These are phyloP conservation scores for Megacollybia platyphylla DNA, from an alignment of 1,284 basidiomycete genomes.

Conservation along the genomic window DNA sequence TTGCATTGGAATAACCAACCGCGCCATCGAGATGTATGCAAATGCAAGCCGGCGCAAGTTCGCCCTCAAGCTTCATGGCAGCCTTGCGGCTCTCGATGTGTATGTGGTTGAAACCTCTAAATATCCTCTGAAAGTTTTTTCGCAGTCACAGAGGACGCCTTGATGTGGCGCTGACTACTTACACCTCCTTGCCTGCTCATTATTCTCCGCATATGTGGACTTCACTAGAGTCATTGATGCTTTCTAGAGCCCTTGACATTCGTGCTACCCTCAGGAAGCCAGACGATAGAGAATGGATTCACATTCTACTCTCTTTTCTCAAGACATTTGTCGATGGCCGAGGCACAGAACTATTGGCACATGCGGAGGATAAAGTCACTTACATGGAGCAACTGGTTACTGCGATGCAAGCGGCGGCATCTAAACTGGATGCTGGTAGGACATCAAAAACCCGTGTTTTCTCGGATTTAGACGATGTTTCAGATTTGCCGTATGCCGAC, in stretches of 20 bases:
- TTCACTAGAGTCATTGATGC: constrained; percentile 64
- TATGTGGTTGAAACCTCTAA: constrained; percentile 24
- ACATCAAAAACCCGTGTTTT: background rate
- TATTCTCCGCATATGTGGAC: constrained; percentile 74
- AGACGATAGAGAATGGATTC: constrained; percentile 64
- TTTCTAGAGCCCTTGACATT: constrained; percentile 55
- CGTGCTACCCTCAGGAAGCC: constrained; percentile 40
- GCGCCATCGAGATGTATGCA: constrained; percentile 73
- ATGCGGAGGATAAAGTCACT: constrained; percentile 31
- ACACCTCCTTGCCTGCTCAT: constrained; percentile 67
- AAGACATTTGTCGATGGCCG: constrained; percentile 48
- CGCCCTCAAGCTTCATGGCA: constrained; percentile 73
- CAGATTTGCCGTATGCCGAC: constrained; percentile 55
- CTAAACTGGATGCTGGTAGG: constrained; percentile 44
- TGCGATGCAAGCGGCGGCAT: constrained; percentile 33
- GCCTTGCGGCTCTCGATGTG: constrained; percentile 79
- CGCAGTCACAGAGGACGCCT: constrained; percentile 55
- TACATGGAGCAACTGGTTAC: constrained; percentile 44
- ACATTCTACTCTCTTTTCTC: constrained; percentile 56
- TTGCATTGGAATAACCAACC: constrained; percentile 65
- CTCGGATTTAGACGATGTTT: background rate
- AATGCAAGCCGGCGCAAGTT: constrained; percentile 74
- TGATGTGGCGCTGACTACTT: constrained; percentile 52
- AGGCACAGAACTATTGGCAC: constrained; percentile 37
- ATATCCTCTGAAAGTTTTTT: background rate